These are phyloP conservation scores for Oropetium thomaeum DNA, from an alignment of 176 grass and related monocot species.

Conservation along the genomic window DNA sequence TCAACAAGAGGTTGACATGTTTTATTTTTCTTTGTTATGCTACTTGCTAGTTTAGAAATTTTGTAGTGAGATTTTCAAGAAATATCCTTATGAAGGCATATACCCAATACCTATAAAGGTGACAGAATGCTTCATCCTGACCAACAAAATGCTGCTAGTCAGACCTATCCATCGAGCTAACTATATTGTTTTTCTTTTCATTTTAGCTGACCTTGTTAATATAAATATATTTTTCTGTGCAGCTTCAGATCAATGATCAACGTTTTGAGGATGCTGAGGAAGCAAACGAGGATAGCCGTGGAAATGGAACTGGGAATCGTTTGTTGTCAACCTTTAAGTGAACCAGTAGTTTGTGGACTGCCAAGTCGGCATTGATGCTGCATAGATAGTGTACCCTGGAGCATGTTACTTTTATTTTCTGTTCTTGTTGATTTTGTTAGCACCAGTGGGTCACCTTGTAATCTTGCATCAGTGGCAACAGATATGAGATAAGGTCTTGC, in stretches of 20 bases:
- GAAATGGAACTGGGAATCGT: conserved; percentile 28
- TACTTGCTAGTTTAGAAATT: not conserved
- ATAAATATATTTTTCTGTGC: conserved; percentile 10
- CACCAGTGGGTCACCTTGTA: no score
- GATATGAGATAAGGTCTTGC: no score
- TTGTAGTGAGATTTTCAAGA: not conserved
- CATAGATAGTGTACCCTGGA: no score
- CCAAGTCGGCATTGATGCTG: no score
- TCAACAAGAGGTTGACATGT: not conserved
- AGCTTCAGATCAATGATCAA: conserved; percentile 79
- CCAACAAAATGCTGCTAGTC: not conserved
- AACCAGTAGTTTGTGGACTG: no score
- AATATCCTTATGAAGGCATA: not conserved
- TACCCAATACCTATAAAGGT: not conserved
- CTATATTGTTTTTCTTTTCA: not conserved
- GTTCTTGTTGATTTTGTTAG: no score
- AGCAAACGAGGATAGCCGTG: conserved; percentile 17
- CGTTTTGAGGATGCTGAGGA: conserved; percentile 80
- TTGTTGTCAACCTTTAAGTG: no score
- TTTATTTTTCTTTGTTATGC: not conserved
- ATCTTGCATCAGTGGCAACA: no score
- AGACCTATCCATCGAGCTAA: not conserved
- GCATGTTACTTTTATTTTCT: no score
- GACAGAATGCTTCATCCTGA: not conserved
- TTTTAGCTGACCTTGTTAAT: not conserved